Percentiles rank a stretch among this genome's conserved stretches.
These are phyloP conservation scores for Pseudogymnoascus sp. DNA, from an alignment of 2,329 filamentous ascomycete genomes.

Conservation along the genomic window DNA sequence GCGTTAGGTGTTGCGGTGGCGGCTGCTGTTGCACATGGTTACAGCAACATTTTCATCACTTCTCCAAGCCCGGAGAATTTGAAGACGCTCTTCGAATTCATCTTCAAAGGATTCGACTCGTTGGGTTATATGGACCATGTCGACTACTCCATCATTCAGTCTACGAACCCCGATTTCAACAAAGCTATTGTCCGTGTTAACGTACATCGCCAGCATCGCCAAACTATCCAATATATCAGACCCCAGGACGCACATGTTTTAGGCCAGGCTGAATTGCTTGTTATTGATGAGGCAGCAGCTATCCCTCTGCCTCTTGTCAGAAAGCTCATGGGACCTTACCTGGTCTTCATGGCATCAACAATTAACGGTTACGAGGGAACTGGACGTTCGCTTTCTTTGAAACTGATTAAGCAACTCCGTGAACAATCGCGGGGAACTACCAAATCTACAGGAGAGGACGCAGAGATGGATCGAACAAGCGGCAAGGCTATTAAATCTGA, in stretches of 20 bases:
- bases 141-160: constrained; percentile 97
- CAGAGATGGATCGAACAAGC: constrained; percentile 70
- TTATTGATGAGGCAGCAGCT: constrained; percentile 95
- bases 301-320: constrained; percentile 88
- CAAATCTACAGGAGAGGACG: constrained; percentile 47
- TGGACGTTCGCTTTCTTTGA: constrained; percentile 85
- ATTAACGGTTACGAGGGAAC: constrained; percentile 99
- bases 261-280: constrained; percentile 87
- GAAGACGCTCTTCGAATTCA: constrained; percentile 96
- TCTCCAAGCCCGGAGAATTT: constrained; percentile 96
- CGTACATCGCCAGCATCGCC: constrained; percentile 85
- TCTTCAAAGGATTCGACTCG: constrained; percentile 97
- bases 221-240: constrained; percentile 97
- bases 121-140: constrained; percentile 89
- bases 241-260: constrained; percentile 93
- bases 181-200: constrained; percentile 98
- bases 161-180: constrained; percentile 97
- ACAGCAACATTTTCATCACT: constrained; percentile 99
- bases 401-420: constrained; percentile 92
- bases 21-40: constrained; percentile 88
- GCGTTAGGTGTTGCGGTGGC: constrained; percentile 91
- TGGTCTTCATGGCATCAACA: constrained; percentile 98
- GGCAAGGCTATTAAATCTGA: constrained; percentile 62
- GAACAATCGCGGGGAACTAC: constrained; percentile 72
- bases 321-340: constrained; percentile 91